These are phyloP conservation scores for Cucurbita pepo DNA, from an alignment of 306 rosid species.

Conservation along the genomic window DNA sequence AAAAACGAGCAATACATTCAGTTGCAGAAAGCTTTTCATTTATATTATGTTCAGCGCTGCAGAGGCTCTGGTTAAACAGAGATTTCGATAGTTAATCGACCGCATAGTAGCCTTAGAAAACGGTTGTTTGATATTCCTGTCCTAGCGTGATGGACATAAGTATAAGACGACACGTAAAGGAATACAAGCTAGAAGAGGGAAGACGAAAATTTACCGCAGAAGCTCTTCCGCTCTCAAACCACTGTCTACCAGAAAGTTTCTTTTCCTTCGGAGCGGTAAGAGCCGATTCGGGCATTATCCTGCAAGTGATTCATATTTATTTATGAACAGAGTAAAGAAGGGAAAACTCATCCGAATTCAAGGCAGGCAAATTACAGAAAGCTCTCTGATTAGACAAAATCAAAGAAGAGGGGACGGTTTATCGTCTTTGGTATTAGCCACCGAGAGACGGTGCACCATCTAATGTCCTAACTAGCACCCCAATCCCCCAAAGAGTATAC, in stretches of 20 bases:
- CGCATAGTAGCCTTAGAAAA: neutral
- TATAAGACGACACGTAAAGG: neutral
- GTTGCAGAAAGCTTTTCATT: neutral
- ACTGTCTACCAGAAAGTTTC: conserved; percentile 84
- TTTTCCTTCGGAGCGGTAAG: conserved; percentile 85
- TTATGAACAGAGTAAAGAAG: neutral
- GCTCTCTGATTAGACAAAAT: no score
- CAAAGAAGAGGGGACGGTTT: neutral
- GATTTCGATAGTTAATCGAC: neutral
- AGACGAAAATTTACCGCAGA: conserved; percentile 23
- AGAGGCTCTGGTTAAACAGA: neutral
- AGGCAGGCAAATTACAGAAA: no score
- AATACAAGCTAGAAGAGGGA: neutral
- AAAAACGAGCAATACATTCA: neutral
- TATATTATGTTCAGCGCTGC: neutral
- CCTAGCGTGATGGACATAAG: neutral
- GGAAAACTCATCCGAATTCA: no score
- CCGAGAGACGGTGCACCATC: neutral
- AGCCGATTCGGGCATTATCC: conserved; percentile 93
- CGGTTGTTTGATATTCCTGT: neutral
- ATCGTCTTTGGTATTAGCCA: neutral
- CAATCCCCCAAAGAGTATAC: neutral
- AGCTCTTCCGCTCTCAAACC: conserved; percentile 93
- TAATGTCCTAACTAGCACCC: neutral
- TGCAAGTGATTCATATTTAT: conserved; percentile 13